These are phyloP conservation scores for Mortierella sp. DNA, from an alignment of 371 early-diverging fungal species.

Conservation along the genomic window DNA sequence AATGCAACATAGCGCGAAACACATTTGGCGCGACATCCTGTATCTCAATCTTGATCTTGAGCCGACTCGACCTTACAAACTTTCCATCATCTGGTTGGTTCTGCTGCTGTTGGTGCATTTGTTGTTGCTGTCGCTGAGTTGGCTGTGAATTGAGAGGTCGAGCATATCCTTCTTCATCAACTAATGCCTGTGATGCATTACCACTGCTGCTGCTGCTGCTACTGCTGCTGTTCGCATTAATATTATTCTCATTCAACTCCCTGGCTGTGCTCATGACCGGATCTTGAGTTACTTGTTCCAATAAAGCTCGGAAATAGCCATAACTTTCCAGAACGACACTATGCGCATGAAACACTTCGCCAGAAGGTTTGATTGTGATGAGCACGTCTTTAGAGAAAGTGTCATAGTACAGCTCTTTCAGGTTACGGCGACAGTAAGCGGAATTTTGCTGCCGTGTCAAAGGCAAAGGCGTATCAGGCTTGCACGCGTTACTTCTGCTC, in stretches of 20 bases:
- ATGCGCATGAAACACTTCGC: conserved; percentile 34
- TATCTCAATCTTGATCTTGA: conserved; percentile 18
- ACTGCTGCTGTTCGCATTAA: neutral
- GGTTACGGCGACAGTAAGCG: conserved; percentile 53
- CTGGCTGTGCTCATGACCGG: neutral
- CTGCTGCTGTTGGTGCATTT: conserved; percentile 7
- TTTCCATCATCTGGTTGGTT: neutral
- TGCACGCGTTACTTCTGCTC: neutral
- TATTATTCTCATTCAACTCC: neutral
- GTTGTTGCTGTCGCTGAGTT: conserved; percentile 9
- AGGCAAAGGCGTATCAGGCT: conserved; percentile 28
- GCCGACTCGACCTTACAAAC: neutral
- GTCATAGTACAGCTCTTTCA: conserved; percentile 47
- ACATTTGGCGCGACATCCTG: conserved; percentile 13
- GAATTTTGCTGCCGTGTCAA: conserved; percentile 41
- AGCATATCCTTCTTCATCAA: conserved; percentile 50
- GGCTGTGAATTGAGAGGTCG: conserved; percentile 29
- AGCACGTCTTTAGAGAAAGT: conserved; percentile 36
- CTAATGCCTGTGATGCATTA: conserved; percentile 4
- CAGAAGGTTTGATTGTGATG: conserved; percentile 28
- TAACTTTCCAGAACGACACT: conserved; percentile 46
- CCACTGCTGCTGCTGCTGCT: neutral
- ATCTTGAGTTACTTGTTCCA: neutral
- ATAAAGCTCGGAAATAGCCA: conserved; percentile 32
- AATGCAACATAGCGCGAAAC: conserved; percentile 40